phyloP scores from a whole-genome alignment of 2,329 filamentous ascomycete genomes.

The Dryadomyces quercivorus region DNA sequence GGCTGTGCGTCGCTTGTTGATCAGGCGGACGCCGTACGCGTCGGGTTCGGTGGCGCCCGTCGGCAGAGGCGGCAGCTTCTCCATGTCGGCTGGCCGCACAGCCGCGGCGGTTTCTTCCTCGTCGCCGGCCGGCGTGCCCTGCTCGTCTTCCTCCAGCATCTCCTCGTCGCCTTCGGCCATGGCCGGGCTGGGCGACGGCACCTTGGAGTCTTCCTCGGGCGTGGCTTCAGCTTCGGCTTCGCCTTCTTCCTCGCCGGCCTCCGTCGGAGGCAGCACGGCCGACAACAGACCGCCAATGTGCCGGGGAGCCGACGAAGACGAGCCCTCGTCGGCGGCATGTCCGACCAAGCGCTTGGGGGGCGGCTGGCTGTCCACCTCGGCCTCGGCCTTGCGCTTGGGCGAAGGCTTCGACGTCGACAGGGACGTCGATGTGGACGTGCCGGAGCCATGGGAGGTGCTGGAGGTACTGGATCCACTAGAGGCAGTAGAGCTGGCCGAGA shows the following conservation, averaged over 20 bases:
- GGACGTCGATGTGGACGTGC: background rate
- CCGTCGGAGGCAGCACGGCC: conserved; percentile 16
- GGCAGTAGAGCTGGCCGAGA: background rate
- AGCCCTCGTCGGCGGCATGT: conserved; percentile 17
- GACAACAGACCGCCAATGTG: conserved; percentile 28
- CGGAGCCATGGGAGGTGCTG: background rate
- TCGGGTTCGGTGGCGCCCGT: conserved; percentile 34
- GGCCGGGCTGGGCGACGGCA: conserved; percentile 9
- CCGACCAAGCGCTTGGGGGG: conserved; percentile 17
- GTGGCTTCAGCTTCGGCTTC: conserved; percentile 7
- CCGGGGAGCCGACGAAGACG: conserved; percentile 18
- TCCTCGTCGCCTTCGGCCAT: conserved; percentile 7
- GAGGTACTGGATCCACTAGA: too few relatives aligned
- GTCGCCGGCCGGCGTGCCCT: conserved; percentile 2
- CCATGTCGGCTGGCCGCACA: conserved; percentile 16
- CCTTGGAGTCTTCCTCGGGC: conserved; percentile 8
- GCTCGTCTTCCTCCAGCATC: conserved; percentile 3
- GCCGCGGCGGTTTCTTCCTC: conserved; percentile 7
- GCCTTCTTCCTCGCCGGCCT: conserved; percentile 12
- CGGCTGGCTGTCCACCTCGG: conserved; percentile 35
- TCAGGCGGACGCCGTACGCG: conserved; percentile 36
- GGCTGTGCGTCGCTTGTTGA: conserved; percentile 25
- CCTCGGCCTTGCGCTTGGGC: conserved; percentile 38
- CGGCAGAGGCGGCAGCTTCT: conserved; percentile 19
- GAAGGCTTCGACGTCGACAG: conserved; percentile 7